Percentiles rank a stretch among this genome's conserved stretches.
Evolutionary conservation across 1,139 yeast genomes (phyloP).

Genomic region (Saccharomyces hybrid): DNA sequence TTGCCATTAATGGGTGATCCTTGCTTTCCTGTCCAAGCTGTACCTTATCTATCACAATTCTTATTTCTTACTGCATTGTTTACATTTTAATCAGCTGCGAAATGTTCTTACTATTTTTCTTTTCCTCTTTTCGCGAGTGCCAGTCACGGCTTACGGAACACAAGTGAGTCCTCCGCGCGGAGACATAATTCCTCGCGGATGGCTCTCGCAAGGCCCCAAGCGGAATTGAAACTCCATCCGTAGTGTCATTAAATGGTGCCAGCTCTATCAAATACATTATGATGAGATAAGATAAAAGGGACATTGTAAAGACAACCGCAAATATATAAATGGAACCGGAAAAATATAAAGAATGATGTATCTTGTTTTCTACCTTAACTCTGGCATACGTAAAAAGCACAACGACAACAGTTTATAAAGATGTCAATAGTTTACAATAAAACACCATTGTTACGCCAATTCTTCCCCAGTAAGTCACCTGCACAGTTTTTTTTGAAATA

Average conservation of each 20-base stretch:
- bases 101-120: neutral
- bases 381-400: no score
- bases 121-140: neutral
- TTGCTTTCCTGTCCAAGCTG: neutral
- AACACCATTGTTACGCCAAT: conserved; percentile 40
- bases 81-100: neutral
- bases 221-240: conserved; percentile 2
- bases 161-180: neutral
- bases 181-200: neutral
- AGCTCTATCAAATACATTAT: neutral
- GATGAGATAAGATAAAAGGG: conserved; percentile 1
- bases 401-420: neutral
- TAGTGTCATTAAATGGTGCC: neutral
- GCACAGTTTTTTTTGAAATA: conserved; percentile 52
- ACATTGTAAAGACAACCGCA: neutral
- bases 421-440: conserved; percentile 29
- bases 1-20: neutral
- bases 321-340: neutral
- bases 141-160: neutral
- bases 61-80: neutral
- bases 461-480: conserved; percentile 22
- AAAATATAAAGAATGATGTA: neutral
- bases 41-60: no score
- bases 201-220: neutral
- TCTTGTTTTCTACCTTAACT: no score